These are phyloP conservation scores for Epichloe brachyelytri DNA, from an alignment of 2,329 filamentous ascomycete genomes.

Conservation along the genomic window DNA sequence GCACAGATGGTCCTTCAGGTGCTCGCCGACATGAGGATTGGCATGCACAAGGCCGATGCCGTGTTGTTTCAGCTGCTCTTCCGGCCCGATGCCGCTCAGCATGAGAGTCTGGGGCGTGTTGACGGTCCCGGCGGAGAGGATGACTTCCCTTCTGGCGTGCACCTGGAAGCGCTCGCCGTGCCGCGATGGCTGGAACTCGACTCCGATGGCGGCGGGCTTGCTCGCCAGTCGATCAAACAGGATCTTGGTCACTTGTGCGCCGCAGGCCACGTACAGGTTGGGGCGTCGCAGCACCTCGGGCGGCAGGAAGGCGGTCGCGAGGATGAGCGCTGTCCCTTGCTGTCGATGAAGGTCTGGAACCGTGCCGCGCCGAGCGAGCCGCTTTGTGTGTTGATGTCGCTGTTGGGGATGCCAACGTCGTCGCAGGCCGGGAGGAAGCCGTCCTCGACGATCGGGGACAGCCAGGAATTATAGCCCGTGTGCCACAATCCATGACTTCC, in stretches of 20 bases:
- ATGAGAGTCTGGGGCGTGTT: constrained; percentile 5
- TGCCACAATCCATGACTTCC: constrained; percentile 8
- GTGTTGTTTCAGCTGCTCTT: constrained; percentile 2
- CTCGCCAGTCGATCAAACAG: constrained; percentile 6
- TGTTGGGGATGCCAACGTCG: constrained; percentile 6
- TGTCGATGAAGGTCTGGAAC: constrained; percentile 10
- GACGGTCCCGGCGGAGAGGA: constrained; percentile 3
- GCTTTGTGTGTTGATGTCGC: constrained; percentile 9
- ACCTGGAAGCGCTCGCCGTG: constrained; percentile 11
- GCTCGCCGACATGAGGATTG: constrained; percentile 48
- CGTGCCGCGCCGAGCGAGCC: constrained; percentile 9
- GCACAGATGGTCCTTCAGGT: constrained; percentile 22
- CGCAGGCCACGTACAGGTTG: constrained; percentile 9
- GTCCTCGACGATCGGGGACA: constrained; percentile 7
- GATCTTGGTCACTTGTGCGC: constrained; percentile 8
- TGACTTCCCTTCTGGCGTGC: constrained; percentile 15
- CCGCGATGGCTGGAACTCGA: constrained; percentile 7
- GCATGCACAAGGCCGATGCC: constrained; percentile 30
- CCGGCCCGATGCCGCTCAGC: constrained; percentile 5
- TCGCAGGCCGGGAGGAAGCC: constrained; percentile 9
- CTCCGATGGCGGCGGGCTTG: constrained; percentile 8
- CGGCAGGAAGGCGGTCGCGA: constrained; percentile 9
- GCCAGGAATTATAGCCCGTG: constrained; percentile 9
- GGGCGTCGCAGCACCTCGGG: constrained; percentile 7
- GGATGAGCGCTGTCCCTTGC: constrained; percentile 10